Percentiles rank a stretch among this genome's conserved stretches.
These are phyloP conservation scores for Myrica gale DNA, from an alignment of 306 rosid genomes.

Conservation along the genomic window DNA sequence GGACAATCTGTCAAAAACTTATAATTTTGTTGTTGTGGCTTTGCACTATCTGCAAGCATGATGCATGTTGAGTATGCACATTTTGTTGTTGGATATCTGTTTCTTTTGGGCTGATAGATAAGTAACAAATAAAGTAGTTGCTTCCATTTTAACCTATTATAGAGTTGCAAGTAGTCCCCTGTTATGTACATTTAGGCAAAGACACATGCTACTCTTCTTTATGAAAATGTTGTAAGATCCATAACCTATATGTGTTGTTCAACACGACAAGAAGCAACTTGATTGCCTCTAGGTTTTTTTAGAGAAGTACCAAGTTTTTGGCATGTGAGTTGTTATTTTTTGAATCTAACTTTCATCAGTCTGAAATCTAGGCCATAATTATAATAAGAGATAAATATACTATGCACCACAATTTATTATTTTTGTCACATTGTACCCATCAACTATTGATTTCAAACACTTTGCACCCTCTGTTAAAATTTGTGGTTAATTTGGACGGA, in stretches of 20 bases:
- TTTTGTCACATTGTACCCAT: too few relatives aligned
- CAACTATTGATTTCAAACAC: too few relatives aligned
- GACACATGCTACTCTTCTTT: neutral
- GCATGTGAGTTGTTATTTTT: neutral
- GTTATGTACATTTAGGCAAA: neutral
- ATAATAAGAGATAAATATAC: neutral
- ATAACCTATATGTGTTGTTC: neutral
- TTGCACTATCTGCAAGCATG: neutral
- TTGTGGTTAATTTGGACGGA: too few relatives aligned
- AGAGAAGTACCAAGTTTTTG: neutral
- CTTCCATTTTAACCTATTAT: neutral
- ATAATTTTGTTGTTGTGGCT: neutral
- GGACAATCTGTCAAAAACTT: slow-evolving; percentile 5
- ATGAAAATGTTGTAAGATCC: neutral
- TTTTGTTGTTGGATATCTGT: neutral
- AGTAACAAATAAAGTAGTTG: neutral
- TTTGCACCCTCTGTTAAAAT: too few relatives aligned
- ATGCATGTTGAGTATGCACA: neutral
- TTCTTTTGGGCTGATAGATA: neutral
- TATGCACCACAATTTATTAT: too few relatives aligned
- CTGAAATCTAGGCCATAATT: neutral
- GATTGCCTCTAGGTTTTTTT: neutral
- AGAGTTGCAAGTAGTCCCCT: neutral
- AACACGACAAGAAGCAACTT: neutral
- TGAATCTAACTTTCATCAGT: neutral